Evolutionary conservation across 1,284 basidiomycete genomes (phyloP).

Genomic region (Trametes sp.): DNA sequence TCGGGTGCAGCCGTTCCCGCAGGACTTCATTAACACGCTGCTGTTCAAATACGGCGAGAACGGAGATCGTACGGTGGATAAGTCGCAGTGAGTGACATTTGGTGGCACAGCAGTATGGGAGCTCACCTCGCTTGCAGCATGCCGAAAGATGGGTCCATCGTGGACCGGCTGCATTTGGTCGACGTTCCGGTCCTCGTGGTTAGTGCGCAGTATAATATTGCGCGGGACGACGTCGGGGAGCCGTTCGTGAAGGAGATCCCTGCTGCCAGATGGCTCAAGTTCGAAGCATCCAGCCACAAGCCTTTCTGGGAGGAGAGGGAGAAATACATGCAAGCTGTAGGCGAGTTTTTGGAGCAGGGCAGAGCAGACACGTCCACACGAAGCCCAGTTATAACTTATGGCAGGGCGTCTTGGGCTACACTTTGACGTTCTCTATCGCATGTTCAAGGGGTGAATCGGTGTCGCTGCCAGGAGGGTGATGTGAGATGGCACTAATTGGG

Average conservation of each 20-base stretch:
- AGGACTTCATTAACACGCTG: constrained; percentile 29
- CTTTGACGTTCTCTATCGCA: too few relatives aligned
- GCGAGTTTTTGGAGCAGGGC: constrained; percentile 21
- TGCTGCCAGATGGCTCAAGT: constrained; percentile 37
- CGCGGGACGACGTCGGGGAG: constrained; percentile 35
- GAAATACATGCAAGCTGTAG: constrained; percentile 31
- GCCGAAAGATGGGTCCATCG: constrained; percentile 45
- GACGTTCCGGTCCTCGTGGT: constrained; percentile 39
- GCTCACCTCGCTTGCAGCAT: constrained; percentile 51
- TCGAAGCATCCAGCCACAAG: constrained; percentile 39
- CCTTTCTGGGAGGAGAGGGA: constrained; percentile 39
- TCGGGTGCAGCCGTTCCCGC: constrained; percentile 31
- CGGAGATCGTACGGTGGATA: constrained; percentile 32
- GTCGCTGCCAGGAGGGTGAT: too few relatives aligned
- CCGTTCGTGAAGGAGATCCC: constrained; percentile 35
- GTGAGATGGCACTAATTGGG: too few relatives aligned
- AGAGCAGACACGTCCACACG: too few relatives aligned
- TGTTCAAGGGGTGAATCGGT: too few relatives aligned
- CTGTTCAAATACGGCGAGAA: constrained; percentile 24
- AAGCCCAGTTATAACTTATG: too few relatives aligned
- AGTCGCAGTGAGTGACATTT: constrained; percentile 28
- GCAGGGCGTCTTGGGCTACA: too few relatives aligned
- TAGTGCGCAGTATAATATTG: constrained; percentile 38
- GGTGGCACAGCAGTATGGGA: too few relatives aligned
- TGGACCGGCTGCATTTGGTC: constrained; percentile 36